phyloP scores from a whole-genome alignment of 805 yeast species.

The Pichia eremophila region DNA sequence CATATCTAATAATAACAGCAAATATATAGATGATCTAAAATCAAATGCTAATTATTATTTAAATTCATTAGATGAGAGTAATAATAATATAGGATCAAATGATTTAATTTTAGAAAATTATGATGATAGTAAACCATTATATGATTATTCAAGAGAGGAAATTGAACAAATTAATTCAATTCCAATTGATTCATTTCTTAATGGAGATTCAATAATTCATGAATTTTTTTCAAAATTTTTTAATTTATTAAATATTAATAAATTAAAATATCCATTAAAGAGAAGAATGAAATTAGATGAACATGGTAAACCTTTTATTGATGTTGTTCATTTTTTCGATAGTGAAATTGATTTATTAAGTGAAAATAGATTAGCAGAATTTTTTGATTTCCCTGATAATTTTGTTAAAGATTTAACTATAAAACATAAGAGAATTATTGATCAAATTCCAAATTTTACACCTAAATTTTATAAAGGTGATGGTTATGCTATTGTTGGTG shows the following conservation, averaged over 20 bases:
- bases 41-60: no score
- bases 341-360: conserved; percentile 6
- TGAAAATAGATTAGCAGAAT: conserved; percentile 1
- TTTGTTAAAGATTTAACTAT: conserved; percentile 36
- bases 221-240: not conserved
- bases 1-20: no score
- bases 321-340: conserved; percentile 8
- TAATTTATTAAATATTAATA: conserved; percentile 10
- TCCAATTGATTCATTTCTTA: conserved; percentile 32
- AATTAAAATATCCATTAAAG: conserved; percentile 23
- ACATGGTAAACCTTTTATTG: conserved; percentile 16
- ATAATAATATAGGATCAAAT: no score
- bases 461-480: conserved; percentile 20
- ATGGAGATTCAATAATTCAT: conserved; percentile 46
- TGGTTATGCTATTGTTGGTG: conserved; percentile 34
- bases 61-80: no score
- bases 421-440: conserved; percentile 39
- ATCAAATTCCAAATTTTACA: conserved; percentile 34
- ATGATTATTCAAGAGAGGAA: not conserved
- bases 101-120: not conserved
- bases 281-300: conserved; percentile 19
- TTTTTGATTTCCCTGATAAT: conserved; percentile 22
- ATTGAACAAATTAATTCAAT: not conserved
- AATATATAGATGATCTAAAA: no score
- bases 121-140: not conserved